Conservation (phyloP, 2,329 filamentous ascomycete species). For the Clarireedia hainanense region DNA sequence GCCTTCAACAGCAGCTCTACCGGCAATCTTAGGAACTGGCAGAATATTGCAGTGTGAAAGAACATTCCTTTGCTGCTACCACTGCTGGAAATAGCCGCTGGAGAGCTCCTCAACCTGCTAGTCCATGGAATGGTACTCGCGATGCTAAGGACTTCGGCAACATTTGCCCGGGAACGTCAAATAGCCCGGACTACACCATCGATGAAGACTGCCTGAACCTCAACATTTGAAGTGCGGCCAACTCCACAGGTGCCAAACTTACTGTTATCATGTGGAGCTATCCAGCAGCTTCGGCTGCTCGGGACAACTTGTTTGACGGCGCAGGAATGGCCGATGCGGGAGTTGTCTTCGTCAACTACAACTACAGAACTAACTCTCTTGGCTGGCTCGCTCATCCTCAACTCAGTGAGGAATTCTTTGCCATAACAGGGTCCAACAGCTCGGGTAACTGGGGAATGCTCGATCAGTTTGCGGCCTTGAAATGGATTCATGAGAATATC, state of each 20-base stretch:
- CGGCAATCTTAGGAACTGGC: slow-evolving; percentile 7
- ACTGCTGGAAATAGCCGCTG: slow-evolving; percentile 34
- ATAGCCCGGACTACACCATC: slow-evolving; percentile 15
- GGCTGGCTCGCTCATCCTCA: slow-evolving; percentile 47
- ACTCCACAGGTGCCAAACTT: slow-evolving; percentile 1
- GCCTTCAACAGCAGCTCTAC: slow-evolving; percentile 13
- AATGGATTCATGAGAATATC: slow-evolving; percentile 53
- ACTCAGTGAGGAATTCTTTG: slow-evolving; percentile 14
- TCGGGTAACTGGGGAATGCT: slow-evolving; percentile 39
- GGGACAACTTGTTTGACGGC: slow-evolving; percentile 18
- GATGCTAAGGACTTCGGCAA: slow-evolving; percentile 24
- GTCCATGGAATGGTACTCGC: slow-evolving; percentile 17
- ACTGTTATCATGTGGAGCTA: slow-evolving; percentile 32
- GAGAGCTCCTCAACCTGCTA: slow-evolving; percentile 25
- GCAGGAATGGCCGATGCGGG: slow-evolving; percentile 17
- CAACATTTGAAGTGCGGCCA: slow-evolving; percentile 32
- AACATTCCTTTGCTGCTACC: slow-evolving; percentile 25
- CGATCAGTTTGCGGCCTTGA: slow-evolving; percentile 51
- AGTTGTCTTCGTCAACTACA: slow-evolving; percentile 49
- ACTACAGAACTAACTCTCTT: slow-evolving; percentile 52
- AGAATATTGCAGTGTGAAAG: slow-evolving; percentile 22
- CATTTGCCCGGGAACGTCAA: slow-evolving; percentile 24
- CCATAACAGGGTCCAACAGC: slow-evolving; percentile 12
- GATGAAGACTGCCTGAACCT: slow-evolving; percentile 38
- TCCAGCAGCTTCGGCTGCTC: slow-evolving; percentile 7